Evolutionary conservation across 2,329 filamentous ascomycete species (phyloP), one percentile per base, ranked within the genome.

Genomic region (Aureobasidium sp.): DNA sequence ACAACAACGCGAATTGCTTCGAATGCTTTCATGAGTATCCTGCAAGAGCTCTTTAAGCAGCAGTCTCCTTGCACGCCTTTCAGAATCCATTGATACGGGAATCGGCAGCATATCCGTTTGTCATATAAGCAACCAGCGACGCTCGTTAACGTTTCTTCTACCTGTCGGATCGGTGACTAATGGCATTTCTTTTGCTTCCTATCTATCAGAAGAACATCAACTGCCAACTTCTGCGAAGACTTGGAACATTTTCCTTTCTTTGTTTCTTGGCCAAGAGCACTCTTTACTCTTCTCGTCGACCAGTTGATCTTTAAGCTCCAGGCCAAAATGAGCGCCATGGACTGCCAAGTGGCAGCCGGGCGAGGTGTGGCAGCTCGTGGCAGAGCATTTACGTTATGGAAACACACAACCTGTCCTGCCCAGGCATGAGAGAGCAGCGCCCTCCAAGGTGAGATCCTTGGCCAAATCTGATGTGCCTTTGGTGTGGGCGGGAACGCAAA

Each of bases 211-310:
- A 21, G 21, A 30, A 27, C 21, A 45, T 45, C 50, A 29, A 34
- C 39, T 21, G 29, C 52, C 37, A 44, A 42, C 36, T 54, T 8
- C 34, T 5, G 34, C 11, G 10, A 11, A 3, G 15, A 15, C 21
- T 15, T 5, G 13, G 15, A 21, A 6, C n/a, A n/a, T 41, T 41
- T 47, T 48, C 42, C 16, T 48, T 48, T 30, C 15, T 58, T 47
- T 39, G 41, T 47, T 48, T 21, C 54, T 47, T 58, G 41, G 54
- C 54, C 54, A 39, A 47, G 27, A 15, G 16, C 25, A 25, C 41
- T 45, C 45, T 50, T 59, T 59, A 47, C 57, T 50, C 45, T 59
- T 59, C 57, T 50, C 44, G 45, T 49, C 57, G 27, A 5, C 30
- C 36, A 32, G 36, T 34, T 49, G 55, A 21, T 36, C 32, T 41